Base-by-base conservation (phyloP, 2,329 filamentous ascomycete species). In the Chaetomiaceae sp. region DNA sequence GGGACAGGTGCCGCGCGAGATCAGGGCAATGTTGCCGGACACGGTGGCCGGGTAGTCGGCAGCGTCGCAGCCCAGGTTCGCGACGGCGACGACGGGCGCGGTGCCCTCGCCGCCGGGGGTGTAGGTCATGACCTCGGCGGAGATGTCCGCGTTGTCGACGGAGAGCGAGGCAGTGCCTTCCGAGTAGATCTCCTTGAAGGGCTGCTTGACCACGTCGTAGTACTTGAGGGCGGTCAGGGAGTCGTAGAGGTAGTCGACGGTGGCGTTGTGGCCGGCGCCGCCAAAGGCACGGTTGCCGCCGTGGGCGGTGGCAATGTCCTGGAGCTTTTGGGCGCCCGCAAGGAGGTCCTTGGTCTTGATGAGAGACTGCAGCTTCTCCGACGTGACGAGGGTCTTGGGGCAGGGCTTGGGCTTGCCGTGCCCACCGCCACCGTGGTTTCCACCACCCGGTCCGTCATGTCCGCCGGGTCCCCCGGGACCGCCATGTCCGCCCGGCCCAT, bases 1-100 rank as follows among this genome's bases (percentile, higher is more conserved):
- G 14, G 73, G 58, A 62, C 83, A 87, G 1, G 60, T 66, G 49
- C 83, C 83, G 58, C 83, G 76, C 5, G 71, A 72, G 48, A 86
- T 73, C 19, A 86, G 69, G 5, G 80, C 83, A 40, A 86, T 75
- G 17, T 73, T 77, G 33, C 77, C 81, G 3, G 70, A 59, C 13
- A 81, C 68, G 14, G 69, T 69, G 40, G 54, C 53, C 1, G 82
- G 76, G 63, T 71, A 85, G 62, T 84, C 79, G 12, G 66, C 63
- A 10, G 67, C 66, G 4, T 63, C 63, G 62, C 82, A 85, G 38
- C 81, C 81, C 3, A 81, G 62, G 62, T 77, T 76, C 20, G 68
- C 63, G 14, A 78, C 74, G 20, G 66, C 60, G 38, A 79, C 68
- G 12, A 82, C 59, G 1, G 71, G 64, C 8, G 64, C 67, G 33